Conservation (phyloP, 257 asterid species). For the Gentiana macrophylla region DNA sequence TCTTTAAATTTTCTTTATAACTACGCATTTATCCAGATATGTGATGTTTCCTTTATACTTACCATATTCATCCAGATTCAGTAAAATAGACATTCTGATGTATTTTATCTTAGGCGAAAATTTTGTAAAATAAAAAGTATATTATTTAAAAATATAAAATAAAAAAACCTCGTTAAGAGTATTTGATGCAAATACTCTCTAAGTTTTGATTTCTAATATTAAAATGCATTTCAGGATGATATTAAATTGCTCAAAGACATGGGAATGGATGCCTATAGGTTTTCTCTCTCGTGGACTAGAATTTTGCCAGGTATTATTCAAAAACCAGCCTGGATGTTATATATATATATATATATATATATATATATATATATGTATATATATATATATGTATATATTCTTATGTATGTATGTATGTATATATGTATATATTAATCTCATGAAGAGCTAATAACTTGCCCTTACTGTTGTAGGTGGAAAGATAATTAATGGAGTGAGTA, state of each 20-base stretch:
- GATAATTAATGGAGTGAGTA: conserved; percentile 16
- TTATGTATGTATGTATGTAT: background rate
- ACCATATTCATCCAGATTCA: too few relatives aligned
- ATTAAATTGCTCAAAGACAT: background rate
- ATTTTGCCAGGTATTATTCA: conserved; percentile 14
- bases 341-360: background rate
- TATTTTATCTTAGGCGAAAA: too few relatives aligned
- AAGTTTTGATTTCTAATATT: too few relatives aligned
- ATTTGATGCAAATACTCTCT: too few relatives aligned
- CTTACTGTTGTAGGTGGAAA: conserved; percentile 12
- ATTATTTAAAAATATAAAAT: too few relatives aligned
- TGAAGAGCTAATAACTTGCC: background rate
- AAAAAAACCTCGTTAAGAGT: too few relatives aligned
- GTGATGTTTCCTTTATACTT: too few relatives aligned
- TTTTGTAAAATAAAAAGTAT: too few relatives aligned
- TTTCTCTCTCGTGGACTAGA: conserved; percentile 19
- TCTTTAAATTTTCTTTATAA: too few relatives aligned
- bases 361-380: background rate
- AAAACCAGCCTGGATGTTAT: too few relatives aligned
- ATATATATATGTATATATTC: background rate
- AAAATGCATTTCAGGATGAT: background rate
- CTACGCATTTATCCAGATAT: too few relatives aligned
- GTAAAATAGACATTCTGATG: too few relatives aligned
- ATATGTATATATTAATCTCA: background rate
- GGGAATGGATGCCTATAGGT: background rate